These are phyloP conservation scores for Bullera alba DNA, from an alignment of 768 basidiomycete species.

Conservation along the genomic window DNA sequence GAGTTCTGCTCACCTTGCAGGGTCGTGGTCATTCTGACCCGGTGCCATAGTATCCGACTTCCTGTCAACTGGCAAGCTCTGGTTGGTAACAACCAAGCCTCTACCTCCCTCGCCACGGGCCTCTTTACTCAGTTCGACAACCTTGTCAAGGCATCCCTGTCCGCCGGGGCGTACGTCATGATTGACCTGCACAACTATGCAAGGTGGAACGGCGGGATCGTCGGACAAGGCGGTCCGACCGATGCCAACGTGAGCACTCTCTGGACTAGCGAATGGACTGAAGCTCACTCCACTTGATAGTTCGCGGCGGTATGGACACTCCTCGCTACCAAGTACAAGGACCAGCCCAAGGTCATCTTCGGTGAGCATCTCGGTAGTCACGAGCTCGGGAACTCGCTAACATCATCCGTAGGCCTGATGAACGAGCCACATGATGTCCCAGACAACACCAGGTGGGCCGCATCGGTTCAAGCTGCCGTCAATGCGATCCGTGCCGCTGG, in stretches of 20 bases:
- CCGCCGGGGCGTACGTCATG: conserved; percentile 53
- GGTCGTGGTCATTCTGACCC: conserved; percentile 41
- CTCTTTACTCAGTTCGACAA: conserved; percentile 52
- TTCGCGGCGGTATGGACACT: conserved; percentile 55
- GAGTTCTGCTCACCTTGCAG: background rate
- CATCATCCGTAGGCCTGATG: conserved; percentile 47
- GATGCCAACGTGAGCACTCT: conserved; percentile 44
- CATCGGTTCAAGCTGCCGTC: conserved; percentile 56
- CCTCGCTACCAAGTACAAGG: conserved; percentile 53
- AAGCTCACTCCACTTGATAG: conserved; percentile 15
- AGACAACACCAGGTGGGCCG: conserved; percentile 47
- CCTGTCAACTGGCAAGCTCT: conserved; percentile 59
- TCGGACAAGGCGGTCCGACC: conserved; percentile 60
- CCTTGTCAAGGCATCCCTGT: conserved; percentile 52
- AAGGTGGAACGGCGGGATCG: conserved; percentile 56
- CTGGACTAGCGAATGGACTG: background rate
- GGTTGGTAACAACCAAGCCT: conserved; percentile 45
- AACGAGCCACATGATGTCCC: conserved; percentile 58
- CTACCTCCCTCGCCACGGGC: conserved; percentile 47
- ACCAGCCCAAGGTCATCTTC: conserved; percentile 49
- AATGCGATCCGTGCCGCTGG: conserved; percentile 58
- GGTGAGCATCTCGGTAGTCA: conserved; percentile 12
- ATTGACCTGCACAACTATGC: conserved; percentile 59
- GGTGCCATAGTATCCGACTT: conserved; percentile 51
- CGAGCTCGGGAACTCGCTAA: background rate